Base-by-base conservation (phyloP, 306 rosid genomes). In the Rosa chinensis region DNA sequence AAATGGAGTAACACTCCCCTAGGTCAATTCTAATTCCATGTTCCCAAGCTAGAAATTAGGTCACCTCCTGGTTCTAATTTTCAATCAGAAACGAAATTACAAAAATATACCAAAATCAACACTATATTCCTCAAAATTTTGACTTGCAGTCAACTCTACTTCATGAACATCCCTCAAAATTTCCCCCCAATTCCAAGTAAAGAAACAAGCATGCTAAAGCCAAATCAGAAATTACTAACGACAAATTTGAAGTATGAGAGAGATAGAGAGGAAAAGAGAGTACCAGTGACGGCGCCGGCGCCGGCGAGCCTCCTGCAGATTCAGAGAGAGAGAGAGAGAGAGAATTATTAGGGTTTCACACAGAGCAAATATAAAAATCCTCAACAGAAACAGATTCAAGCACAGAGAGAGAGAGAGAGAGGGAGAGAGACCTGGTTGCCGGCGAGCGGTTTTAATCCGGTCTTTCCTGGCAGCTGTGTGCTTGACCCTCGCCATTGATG, bases 401-500 rank as follows among this genome's bases (percentile, higher is more conserved):
- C n/a, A 32, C 37, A 43, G 16, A 59, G 66, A 52, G 62, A 47
- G 43, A 47, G 43, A 82, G 70, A 73, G 80, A 78, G 69, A 80
- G 43, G 61, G 69, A 71, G 73, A 58, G 73, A 53, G 43, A 89
- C 89, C 64, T 37, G 77, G 7, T 28, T 71, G 71, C 8, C 64
- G 73, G 7, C 55, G 72, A 72, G 11, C 17, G 59, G 42, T 50
- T 23, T 62, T 6, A 23, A 9, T 8, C 44, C 18, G 62, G 66
- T 0, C 72, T 40, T 42, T 87, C 25, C 76, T 74, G 6, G 11
- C 8, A 40, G 90, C 88, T 1, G 61, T 40, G 44, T 80, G 88
- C 78, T 88, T 92, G 10, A 79, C 72, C 76, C 94, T 87, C 55
- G 89, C 92, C 97, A 92, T 92, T 62, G 77, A 79, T 42, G 63